These are phyloP conservation scores for Alternaria atra DNA, from an alignment of 2,329 filamentous ascomycete genomes.

Conservation along the genomic window DNA sequence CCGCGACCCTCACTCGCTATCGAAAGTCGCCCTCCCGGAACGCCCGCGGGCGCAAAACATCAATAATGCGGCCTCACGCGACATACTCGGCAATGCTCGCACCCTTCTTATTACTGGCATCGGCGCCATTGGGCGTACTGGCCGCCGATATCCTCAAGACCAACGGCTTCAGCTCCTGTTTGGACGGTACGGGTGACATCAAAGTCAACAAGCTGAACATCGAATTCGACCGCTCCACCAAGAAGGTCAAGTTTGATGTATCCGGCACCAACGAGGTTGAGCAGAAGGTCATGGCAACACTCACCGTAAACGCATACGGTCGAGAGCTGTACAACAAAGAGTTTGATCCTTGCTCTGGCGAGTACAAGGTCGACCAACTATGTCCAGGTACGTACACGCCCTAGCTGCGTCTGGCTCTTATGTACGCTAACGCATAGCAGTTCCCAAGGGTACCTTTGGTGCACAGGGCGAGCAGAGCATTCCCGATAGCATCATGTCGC, in stretches of 20 bases:
- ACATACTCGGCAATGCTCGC: constrained; percentile 51
- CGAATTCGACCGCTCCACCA: constrained; percentile 77
- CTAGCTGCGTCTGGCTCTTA: not conserved
- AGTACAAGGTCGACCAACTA: constrained; percentile 73
- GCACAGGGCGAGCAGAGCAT: constrained; percentile 78
- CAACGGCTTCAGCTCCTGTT: constrained; percentile 79
- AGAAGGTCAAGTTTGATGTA: constrained; percentile 81
- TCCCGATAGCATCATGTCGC: constrained; percentile 72
- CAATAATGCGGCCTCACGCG: constrained; percentile 46
- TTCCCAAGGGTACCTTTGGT: constrained; percentile 77
- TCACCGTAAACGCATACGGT: constrained; percentile 86
- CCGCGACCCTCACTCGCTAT: constrained; percentile 17
- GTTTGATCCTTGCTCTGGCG: constrained; percentile 82
- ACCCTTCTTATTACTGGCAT: constrained; percentile 49
- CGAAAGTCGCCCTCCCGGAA: constrained; percentile 18
- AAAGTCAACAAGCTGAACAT: constrained; percentile 79
- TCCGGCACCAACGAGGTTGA: constrained; percentile 75
- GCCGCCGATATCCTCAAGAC: constrained; percentile 80
- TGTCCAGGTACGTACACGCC: constrained; percentile 74
- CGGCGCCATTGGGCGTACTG: constrained; percentile 60
- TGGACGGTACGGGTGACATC: constrained; percentile 65
- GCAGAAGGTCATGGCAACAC: constrained; percentile 81
- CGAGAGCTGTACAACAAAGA: constrained; percentile 77
- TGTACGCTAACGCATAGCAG: constrained; percentile 53
- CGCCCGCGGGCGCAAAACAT: constrained; percentile 43